These are phyloP conservation scores for Aristolochia fimbriata DNA, from an alignment of 164 flowering plant species.

Conservation along the genomic window DNA sequence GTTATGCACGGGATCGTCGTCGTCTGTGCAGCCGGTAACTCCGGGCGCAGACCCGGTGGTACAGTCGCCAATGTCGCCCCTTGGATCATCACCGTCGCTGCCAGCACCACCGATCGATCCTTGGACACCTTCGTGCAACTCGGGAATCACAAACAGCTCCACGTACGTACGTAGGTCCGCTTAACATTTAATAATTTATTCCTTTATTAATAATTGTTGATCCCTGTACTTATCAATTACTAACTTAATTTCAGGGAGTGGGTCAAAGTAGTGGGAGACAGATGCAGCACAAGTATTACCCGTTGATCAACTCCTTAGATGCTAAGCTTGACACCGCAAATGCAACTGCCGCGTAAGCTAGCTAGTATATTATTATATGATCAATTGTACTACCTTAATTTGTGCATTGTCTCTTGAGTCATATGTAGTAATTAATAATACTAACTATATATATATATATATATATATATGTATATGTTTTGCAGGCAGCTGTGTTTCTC, in stretches of 20 bases:
- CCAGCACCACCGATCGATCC: constrained; percentile 11
- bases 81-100: constrained; percentile 21
- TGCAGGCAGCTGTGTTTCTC: constrained; percentile 10
- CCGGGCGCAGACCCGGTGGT: not conserved
- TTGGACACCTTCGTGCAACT: constrained; percentile 9
- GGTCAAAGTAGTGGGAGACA: constrained; percentile 22
- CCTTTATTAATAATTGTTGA: no score
- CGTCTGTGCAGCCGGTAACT: constrained; percentile 14
- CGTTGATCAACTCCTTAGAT: constrained; percentile 22
- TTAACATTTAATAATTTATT: no score
- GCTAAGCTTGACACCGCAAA: constrained; percentile 24
- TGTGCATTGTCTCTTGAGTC: no score
- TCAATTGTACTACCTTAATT: no score
- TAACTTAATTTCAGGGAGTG: constrained; percentile 20
- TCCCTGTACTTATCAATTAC: no score
- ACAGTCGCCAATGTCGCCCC: constrained; percentile 14
- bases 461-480: not conserved
- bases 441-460: no score
- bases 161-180: no score
- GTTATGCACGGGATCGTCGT: constrained; percentile 16
- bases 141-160: constrained; percentile 6
- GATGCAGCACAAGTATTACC: constrained; percentile 21
- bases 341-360: not conserved
- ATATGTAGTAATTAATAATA: no score
- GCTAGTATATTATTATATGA: no score